phyloP scores from a whole-genome alignment of 1,139 yeast species.

The Candida sp. region DNA sequence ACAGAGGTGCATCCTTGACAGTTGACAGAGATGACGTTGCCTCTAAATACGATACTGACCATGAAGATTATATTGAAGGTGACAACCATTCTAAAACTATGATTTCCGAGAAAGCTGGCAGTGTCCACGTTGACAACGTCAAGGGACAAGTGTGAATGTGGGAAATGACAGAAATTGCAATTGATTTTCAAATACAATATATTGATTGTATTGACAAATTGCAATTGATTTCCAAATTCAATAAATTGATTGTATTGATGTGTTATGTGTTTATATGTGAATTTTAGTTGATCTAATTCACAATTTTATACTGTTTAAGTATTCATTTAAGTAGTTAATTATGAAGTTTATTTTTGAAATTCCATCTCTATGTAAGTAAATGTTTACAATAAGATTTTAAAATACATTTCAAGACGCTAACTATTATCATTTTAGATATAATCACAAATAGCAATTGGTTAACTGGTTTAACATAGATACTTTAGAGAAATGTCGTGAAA shows the following conservation, averaged over 20 bases:
- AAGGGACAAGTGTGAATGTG: neutral
- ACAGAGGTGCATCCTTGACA: conserved; percentile 39
- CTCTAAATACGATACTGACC: conserved; percentile 9
- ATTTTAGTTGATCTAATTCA: neutral
- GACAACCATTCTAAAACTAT: conserved; percentile 1
- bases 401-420: no score
- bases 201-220: neutral
- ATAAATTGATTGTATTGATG: neutral
- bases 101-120: neutral
- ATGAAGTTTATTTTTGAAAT: no score
- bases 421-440: no score
- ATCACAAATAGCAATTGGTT: no score
- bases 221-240: neutral
- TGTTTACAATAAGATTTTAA: no score
- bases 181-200: neutral
- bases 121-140: neutral
- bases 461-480: no score
- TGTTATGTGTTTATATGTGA: no score
- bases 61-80: conserved; percentile 10
- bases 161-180: neutral
- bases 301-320: no score
- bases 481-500: no score
- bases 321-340: no score
- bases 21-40: conserved; percentile 20
- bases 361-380: no score